Evolutionary conservation across 2,329 filamentous ascomycete species (phyloP).

Genomic region (Cladophialophora immunda): DNA sequence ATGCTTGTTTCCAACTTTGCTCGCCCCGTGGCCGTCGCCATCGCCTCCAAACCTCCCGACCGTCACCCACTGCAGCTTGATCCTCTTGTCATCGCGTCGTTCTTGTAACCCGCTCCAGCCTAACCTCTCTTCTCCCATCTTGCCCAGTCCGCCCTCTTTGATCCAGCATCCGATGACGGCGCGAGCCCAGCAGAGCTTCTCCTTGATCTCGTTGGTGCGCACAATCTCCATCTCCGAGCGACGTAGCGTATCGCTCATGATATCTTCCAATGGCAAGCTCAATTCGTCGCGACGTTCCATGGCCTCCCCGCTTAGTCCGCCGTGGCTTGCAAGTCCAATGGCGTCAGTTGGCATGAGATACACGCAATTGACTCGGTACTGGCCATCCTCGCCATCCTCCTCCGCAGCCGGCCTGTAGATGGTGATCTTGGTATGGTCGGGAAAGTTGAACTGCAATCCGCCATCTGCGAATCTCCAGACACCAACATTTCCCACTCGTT

Average conservation of each 20-base stretch:
- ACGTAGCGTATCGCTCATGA: slow-evolving; percentile 34
- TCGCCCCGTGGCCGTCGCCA: slow-evolving; percentile 34
- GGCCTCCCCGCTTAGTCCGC: slow-evolving; percentile 52
- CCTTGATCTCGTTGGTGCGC: slow-evolving; percentile 54
- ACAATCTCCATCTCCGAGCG: slow-evolving; percentile 53
- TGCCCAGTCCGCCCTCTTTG: slow-evolving; percentile 43
- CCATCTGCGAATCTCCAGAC: slow-evolving; percentile 61
- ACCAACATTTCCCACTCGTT: slow-evolving; percentile 61
- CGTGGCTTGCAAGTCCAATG: slow-evolving; percentile 51
- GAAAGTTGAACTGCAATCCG: slow-evolving; percentile 62
- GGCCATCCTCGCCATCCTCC: slow-evolving; percentile 26
- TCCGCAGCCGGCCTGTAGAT: slow-evolving; percentile 45
- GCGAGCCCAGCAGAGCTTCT: slow-evolving; percentile 56
- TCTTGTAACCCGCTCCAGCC: slow-evolving; percentile 47
- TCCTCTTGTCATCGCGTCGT: slow-evolving; percentile 55
- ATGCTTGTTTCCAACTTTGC: slow-evolving; percentile 18
- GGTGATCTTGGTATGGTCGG: slow-evolving; percentile 62
- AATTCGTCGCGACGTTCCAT: slow-evolving; percentile 44
- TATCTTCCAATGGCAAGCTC: slow-evolving; percentile 42
- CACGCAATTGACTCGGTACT: slow-evolving; percentile 55
- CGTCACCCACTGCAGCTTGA: slow-evolving; percentile 62
- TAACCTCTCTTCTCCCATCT: slow-evolving; percentile 42
- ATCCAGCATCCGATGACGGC: slow-evolving; percentile 49
- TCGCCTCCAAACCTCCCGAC: slow-evolving; percentile 59
- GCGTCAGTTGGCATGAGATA: slow-evolving; percentile 58